Base-by-base conservation (phyloP, 148 eudicot species). In the Salicornia ramosissima region DNA sequence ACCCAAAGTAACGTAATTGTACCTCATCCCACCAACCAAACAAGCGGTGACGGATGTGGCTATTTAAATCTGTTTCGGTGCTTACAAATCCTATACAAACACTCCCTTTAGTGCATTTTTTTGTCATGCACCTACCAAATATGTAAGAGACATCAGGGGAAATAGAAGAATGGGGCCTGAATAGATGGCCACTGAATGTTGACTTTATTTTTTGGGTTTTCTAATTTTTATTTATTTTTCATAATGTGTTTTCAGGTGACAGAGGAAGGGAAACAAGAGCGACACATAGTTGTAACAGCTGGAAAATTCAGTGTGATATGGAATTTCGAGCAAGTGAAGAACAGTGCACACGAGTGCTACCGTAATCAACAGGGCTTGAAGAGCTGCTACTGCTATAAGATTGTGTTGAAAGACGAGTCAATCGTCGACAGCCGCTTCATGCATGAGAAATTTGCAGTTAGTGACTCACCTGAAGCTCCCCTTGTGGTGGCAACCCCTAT, bases 301-400 rank as follows among this genome's bases (percentile, higher is more conserved):
- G 96, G 98, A 61, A 93, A 90, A 70, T 93, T 88, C 79, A 90
- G 98, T 40, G 94, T 90, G 43, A 88, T 93, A 69, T 93, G 98
- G 98, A 85, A 88, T 64, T 93, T 93, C 53, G 90, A 93, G 86
- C 95, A 85, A 77, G 98, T 93, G 84, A 93, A 90, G 86, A 84
- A 93, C 82, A 93, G 95, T 30, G 82, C 75, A 6, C 98, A 93
- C 19, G 90, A 86, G 31, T 93, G 98, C 68, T 93, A 90, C 79
- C 80, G 75, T 64, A 87, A 82, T 65, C 96, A 93, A 71, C 90
- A 93, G 75, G 98, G 96, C 49, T 81, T 88, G 10, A 93, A 93
- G 87, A 90, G 95, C 84, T 93, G 98, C 79, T 90, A 93, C 51
- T 93, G 98, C 72, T 93, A 93, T 64, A 90, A 88, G 80, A 81